These are phyloP conservation scores for Phytophthora constricta DNA, from an alignment of 352 stramenopile genomes.

Conservation along the genomic window DNA sequence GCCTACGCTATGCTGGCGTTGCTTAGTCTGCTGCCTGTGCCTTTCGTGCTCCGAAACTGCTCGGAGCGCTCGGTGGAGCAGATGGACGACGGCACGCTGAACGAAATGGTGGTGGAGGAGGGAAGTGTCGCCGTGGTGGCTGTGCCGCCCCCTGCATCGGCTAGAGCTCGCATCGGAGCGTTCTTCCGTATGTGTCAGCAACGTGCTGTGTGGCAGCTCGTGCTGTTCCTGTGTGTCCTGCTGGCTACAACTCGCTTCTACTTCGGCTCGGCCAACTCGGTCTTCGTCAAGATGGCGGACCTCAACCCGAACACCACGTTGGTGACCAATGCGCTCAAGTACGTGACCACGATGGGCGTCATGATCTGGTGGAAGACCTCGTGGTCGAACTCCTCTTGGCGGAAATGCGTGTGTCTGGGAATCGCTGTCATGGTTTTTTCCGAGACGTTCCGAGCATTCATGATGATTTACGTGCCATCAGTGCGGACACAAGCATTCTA, in stretches of 20 bases:
- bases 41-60: constrained; percentile 71
- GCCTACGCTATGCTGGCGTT: constrained; percentile 58
- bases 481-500: constrained; percentile 54
- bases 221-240: constrained; percentile 71
- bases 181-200: constrained; percentile 81
- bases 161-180: constrained; percentile 31
- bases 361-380: constrained; percentile 68
- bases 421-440: constrained; percentile 52
- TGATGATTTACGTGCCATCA: constrained; percentile 62
- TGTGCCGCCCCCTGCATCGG: constrained; percentile 4
- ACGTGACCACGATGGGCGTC: constrained; percentile 54
- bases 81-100: constrained; percentile 29
- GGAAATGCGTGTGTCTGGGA: constrained; percentile 41
- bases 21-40: constrained; percentile 59
- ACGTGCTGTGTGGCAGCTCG: constrained; percentile 78
- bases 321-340: constrained; percentile 57
- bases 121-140: constrained; percentile 34
- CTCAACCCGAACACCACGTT: constrained; percentile 53
- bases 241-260: constrained; percentile 62
- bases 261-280: constrained; percentile 52
- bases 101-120: constrained; percentile 34
- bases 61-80: constrained; percentile 52
- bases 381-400: constrained; percentile 55
- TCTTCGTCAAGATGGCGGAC: constrained; percentile 42
- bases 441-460: constrained; percentile 63